Conservation (phyloP, 1,139 yeast genomes). For the Taphrina pruni region DNA sequence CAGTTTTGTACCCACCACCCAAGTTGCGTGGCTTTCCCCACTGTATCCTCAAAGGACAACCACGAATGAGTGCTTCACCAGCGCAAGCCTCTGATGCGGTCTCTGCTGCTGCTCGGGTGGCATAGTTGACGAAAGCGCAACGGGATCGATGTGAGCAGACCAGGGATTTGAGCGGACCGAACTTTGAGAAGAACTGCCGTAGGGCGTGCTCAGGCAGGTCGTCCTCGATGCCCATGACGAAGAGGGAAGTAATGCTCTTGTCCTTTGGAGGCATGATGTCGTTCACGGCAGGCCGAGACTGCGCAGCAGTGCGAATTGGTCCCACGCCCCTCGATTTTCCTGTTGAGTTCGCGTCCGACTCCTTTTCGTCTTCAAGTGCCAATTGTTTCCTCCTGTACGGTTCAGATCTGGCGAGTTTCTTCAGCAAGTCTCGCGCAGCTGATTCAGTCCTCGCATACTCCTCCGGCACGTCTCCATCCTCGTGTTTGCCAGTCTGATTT, state of each 20-base stretch:
- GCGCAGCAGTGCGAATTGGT: conserved; percentile 31
- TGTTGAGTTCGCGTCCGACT: not conserved
- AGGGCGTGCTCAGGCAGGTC: conserved; percentile 70
- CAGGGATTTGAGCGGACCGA: conserved; percentile 59
- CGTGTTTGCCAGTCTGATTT: conserved; percentile 50
- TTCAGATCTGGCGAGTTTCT: conserved; percentile 55
- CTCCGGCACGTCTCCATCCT: conserved; percentile 52
- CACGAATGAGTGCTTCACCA: conserved; percentile 54
- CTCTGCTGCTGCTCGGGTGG: conserved; percentile 61
- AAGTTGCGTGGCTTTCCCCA: conserved; percentile 69
- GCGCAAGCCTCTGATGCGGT: conserved; percentile 56
- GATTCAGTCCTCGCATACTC: conserved; percentile 51
- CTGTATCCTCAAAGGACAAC: conserved; percentile 63
- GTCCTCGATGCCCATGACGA: conserved; percentile 72
- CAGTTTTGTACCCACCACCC: conserved; percentile 51
- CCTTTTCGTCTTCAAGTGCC: conserved; percentile 32
- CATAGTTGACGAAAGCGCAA: conserved; percentile 68
- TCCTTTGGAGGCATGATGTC: conserved; percentile 57
- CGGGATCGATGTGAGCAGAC: conserved; percentile 66
- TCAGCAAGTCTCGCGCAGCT: conserved; percentile 54
- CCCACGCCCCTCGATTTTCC: conserved; percentile 12
- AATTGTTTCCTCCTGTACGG: conserved; percentile 50
- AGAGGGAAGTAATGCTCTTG: conserved; percentile 58
- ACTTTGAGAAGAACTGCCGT: conserved; percentile 57
- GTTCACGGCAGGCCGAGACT: conserved; percentile 52